Evolutionary conservation across 1,284 basidiomycete genomes (phyloP).

Genomic region (Rhodotorula mucilaginosa): DNA sequence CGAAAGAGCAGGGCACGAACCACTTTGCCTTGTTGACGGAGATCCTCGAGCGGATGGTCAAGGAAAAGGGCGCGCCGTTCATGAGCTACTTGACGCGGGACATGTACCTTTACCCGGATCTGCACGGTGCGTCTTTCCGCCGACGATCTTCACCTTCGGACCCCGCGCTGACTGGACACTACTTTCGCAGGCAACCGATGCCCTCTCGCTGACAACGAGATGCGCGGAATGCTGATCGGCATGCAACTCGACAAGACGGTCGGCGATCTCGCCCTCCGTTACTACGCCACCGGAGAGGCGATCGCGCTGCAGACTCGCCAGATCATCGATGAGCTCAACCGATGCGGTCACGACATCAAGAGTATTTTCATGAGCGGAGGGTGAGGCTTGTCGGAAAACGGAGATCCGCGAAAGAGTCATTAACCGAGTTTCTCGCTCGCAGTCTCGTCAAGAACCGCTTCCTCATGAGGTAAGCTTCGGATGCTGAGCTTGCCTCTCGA

Average conservation of each 20-base stretch:
- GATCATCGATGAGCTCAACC: conserved; percentile 89
- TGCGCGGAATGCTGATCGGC: conserved; percentile 88
- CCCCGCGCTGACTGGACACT: background rate
- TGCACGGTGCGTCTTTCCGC: conserved; percentile 53
- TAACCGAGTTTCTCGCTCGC: background rate
- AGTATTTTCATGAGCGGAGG: conserved; percentile 80
- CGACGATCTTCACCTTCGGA: background rate
- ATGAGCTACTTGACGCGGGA: conserved; percentile 77
- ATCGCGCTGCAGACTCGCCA: conserved; percentile 94
- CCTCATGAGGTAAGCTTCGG: conserved; percentile 62
- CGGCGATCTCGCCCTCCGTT: conserved; percentile 80
- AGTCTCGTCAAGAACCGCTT: conserved; percentile 73
- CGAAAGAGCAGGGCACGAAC: conserved; percentile 52
- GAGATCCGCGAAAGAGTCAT: conserved; percentile 50
- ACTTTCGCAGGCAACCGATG: conserved; percentile 76
- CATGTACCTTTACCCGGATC: conserved; percentile 90
- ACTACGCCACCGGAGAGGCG: conserved; percentile 86
- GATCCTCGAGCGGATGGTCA: conserved; percentile 65
- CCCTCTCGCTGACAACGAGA: conserved; percentile 86
- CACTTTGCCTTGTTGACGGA: conserved; percentile 66
- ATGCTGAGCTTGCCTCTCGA: background rate
- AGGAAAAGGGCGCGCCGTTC: conserved; percentile 52
- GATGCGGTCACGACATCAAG: conserved; percentile 75
- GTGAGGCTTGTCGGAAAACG: conserved; percentile 12
- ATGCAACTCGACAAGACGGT: conserved; percentile 76